phyloP scores from a whole-genome alignment of 1,139 yeast genomes.

The Yamadazyma conglobata region DNA sequence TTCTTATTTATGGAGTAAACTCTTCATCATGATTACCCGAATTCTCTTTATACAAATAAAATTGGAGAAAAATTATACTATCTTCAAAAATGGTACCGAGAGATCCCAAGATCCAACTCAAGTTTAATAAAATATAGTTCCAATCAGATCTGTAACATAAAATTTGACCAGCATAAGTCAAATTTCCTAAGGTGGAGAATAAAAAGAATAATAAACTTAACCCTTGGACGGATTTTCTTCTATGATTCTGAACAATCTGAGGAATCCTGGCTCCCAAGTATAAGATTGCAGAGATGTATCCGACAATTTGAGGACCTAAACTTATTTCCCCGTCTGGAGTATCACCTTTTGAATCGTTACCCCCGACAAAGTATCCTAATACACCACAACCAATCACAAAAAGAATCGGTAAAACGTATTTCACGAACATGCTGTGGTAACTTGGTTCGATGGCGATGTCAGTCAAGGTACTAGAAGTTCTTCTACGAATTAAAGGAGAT shows the following conservation, averaged over 20 bases:
- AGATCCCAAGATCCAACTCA: conserved; percentile 75
- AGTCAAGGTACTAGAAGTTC: conserved; percentile 44
- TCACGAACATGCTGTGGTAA: conserved; percentile 44
- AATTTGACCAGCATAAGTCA: conserved; percentile 76
- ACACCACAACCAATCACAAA: conserved; percentile 69
- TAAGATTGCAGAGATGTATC: conserved; percentile 66
- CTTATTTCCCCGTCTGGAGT: conserved; percentile 21
- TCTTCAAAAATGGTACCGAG: conserved; percentile 74
- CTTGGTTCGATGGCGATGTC: conserved; percentile 44
- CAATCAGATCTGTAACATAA: conserved; percentile 60
- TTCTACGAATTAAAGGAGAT: conserved; percentile 25
- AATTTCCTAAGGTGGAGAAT: conserved; percentile 70
- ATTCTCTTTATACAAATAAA: conserved; percentile 50
- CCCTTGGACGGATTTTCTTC: conserved; percentile 69
- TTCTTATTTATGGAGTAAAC: conserved; percentile 6
- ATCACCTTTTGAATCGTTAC: conserved; percentile 17
- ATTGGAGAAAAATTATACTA: conserved; percentile 58
- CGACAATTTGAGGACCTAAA: conserved; percentile 67
- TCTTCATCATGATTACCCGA: conserved; percentile 17
- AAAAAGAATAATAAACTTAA: conserved; percentile 71
- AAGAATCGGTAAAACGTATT: conserved; percentile 55
- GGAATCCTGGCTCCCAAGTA: conserved; percentile 79
- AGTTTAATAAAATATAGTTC: conserved; percentile 57
- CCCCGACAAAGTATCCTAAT: conserved; percentile 56
- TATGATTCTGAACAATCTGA: conserved; percentile 69